Base-by-base conservation (phyloP, 2,329 filamentous ascomycete genomes). In the Trichoderma sp. region DNA sequence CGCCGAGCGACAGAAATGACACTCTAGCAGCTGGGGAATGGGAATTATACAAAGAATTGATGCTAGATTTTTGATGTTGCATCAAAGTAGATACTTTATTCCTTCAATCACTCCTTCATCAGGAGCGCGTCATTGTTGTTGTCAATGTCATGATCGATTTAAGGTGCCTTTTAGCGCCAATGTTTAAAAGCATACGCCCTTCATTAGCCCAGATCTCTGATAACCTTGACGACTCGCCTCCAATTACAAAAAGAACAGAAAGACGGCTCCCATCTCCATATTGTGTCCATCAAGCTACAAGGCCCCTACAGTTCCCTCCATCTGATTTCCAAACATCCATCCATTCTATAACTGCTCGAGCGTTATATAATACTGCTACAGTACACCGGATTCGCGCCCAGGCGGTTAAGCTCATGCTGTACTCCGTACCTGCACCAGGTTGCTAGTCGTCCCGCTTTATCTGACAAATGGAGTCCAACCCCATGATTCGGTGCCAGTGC, bases 401-500 rank as follows among this genome's bases (percentile, higher is more conserved):
- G 7, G 15, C 48, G 48, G 48, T 52, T 52, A 52, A 52, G 56
- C 37, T 45, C 15, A n/a, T n/a, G n/a, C n/a, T n/a, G n/a, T 32
- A n/a, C 4, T 15, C 3, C 6, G 25, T 29, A 59, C 10, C 32
- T 35, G 29, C 34, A 34, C 19, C 32, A 19, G 37, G n/a, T 19
- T 2, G n/a, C 12, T n/a, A 9, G 25, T 10, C 27, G 50, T 32
- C 35, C 25, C 48, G 48, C 60, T 22, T 32, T 39, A 39, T n/a
- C 42, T 32, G 39, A 52, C 13, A 50, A 22, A 48, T 68, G 27
- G 53, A 66, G 29, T 13, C 66, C 50, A 73, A 74, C 39, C 71
- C 72, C 37, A 71, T 69, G 35, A 70, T 78, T 35, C 56, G 65
- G 52, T 83, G 81, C 68, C 81, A 83, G 64, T 83, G 81, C 73